A percentile compares a stretch with the other conserved stretches of the same genome.
phyloP scores from a whole-genome alignment of 495 filamentous ascomycete genomes.

The Hyaloscypha bicolor region DNA sequence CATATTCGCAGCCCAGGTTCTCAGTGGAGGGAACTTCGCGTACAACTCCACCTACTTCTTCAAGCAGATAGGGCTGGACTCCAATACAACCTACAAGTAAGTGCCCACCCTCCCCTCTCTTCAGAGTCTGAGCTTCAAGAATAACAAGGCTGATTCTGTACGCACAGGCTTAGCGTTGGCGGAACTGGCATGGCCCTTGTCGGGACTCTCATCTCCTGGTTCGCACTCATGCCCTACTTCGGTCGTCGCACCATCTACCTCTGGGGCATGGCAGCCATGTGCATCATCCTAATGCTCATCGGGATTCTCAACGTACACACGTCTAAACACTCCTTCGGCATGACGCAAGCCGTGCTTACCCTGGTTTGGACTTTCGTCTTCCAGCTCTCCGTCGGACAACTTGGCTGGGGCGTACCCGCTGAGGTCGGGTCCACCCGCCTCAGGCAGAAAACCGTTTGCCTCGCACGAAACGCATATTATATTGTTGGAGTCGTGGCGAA shows the following conservation, averaged over 20 bases:
- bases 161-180: conserved; percentile 48
- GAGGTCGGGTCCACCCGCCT: conserved; percentile 19
- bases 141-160: conserved; percentile 51
- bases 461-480: conserved; percentile 53
- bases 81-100: conserved; percentile 38
- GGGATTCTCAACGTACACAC: conserved; percentile 38
- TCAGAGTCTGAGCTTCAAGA: conserved; percentile 33
- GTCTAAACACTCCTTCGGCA: conserved; percentile 4
- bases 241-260: conserved; percentile 57
- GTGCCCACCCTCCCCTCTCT: conserved; percentile 39
- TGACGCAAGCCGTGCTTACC: conserved; percentile 22
- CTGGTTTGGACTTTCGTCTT: conserved; percentile 48
- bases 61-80: conserved; percentile 61
- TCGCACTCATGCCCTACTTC: conserved; percentile 45
- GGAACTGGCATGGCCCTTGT: conserved; percentile 28
- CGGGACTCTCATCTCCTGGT: conserved; percentile 55
- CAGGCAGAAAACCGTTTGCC: conserved; percentile 17
- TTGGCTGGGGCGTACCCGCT: conserved; percentile 44
- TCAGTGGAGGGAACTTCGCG: conserved; percentile 68
- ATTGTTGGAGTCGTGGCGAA: conserved; percentile 59
- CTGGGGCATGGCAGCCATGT: conserved; percentile 41
- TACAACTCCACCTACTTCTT: conserved; percentile 73
- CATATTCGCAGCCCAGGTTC: conserved; percentile 69
- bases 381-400: conserved; percentile 58
- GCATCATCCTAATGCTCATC: conserved; percentile 39